These are phyloP conservation scores for Cutaneotrichosporon daszewskae DNA, from an alignment of 1,284 basidiomycete species.

Conservation along the genomic window DNA sequence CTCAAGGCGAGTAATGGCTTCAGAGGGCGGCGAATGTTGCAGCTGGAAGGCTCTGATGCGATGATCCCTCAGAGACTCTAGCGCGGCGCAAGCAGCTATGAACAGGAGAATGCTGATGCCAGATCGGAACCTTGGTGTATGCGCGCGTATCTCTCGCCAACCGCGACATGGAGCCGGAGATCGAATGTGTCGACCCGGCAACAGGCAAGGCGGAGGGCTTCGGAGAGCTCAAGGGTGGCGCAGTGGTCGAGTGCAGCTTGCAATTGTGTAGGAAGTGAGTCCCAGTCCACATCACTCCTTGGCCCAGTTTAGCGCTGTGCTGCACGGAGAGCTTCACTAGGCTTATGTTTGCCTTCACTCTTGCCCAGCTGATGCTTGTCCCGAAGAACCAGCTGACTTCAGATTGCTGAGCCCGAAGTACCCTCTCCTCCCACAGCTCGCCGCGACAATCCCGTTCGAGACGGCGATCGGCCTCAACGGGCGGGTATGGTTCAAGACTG, in stretches of 20 bases:
- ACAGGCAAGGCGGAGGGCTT: constrained; percentile 50
- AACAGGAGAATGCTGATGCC: neutral
- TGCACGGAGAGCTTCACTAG: too few relatives aligned
- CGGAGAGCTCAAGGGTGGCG: constrained; percentile 50
- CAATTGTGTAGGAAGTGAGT: constrained; percentile 44
- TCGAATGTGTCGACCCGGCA: constrained; percentile 51
- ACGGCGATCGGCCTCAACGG: constrained; percentile 52
- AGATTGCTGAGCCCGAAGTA: constrained; percentile 47
- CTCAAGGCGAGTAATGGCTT: constrained; percentile 50
- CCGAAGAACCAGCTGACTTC: too few relatives aligned
- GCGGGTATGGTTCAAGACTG: constrained; percentile 50
- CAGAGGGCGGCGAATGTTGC: too few relatives aligned
- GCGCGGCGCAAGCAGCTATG: too few relatives aligned
- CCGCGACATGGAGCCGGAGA: constrained; percentile 52
- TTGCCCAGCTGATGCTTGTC: too few relatives aligned
- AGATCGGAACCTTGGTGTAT: constrained; percentile 53
- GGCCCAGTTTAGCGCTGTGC: too few relatives aligned
- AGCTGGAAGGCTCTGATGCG: too few relatives aligned
- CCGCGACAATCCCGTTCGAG: constrained; percentile 48
- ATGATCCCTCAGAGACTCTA: too few relatives aligned
- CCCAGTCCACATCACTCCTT: neutral
- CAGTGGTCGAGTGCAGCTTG: constrained; percentile 41
- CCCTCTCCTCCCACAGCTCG: constrained; percentile 38
- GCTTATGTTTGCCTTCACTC: too few relatives aligned
- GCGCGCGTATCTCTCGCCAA: constrained; percentile 50